Evolutionary conservation across 805 yeast species (phyloP), one percentile per base, ranked within the genome.

Genomic region (Sugiyamaella americana): DNA sequence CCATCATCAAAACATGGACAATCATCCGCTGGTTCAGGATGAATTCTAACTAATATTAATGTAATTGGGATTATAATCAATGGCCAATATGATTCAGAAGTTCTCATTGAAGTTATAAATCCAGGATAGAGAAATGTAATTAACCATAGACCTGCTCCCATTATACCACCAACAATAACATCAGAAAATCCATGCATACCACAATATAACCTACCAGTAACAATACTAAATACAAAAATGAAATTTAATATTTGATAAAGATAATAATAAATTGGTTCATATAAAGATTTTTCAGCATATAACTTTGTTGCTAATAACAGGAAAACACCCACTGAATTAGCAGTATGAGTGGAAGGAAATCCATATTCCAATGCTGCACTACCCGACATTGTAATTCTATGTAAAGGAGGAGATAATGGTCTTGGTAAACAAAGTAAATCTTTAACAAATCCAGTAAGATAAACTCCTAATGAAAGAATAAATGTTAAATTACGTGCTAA

Each of bases 141-240:
- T n/a, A 70, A 39, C 51, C 76, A 77, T 30, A 83, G 69, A 0
- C 66, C 34, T 0, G 67, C 41, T 0, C 98, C 98, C 16, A 87
- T 66, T 0, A 75, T 0, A 0, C 77, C 66, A 4, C 98, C 98
- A 17, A 76, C 60, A 0, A 67, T 43, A 2, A 93, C 71, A 61
- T 93, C 98, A 19, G 84, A 65, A 50, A 85, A 75, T 2, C 98
- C 98, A 66, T 93, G 98, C 98, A 91, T 91, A 2, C 98, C 98
- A 63, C 96, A 88, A 67, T 93, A 91, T 6, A 91, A 59, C 47
- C 98, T 72, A 16, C 98, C 98, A 50, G 79, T 61, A 1, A 85
- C 75, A 50, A 93, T 69, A 5, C 88, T 78, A 32, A 72, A 49
- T 58, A 79, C 80, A 61, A 88, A 88, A 19, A 76, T 46, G 19